These are phyloP conservation scores for Huntiella moniliformis DNA, from an alignment of 2,329 filamentous ascomycete genomes.

Conservation along the genomic window DNA sequence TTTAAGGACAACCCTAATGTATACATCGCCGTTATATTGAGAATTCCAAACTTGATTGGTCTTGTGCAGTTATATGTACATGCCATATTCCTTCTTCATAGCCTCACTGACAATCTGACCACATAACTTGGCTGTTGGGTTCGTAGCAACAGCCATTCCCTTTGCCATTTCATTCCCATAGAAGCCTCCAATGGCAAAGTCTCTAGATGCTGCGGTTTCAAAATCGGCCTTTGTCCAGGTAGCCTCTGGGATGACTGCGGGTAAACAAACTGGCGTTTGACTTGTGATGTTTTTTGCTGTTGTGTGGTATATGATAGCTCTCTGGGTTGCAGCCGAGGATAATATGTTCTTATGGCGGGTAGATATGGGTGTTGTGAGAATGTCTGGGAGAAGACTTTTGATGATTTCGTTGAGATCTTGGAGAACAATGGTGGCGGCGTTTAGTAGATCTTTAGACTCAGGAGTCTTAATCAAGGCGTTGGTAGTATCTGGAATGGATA, in stretches of 20 bases:
- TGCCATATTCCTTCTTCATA: conserved; percentile 44
- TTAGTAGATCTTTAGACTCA: conserved; percentile 20
- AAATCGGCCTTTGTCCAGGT: conserved; percentile 36
- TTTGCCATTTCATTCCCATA: conserved; percentile 49
- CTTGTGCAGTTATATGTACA: background rate
- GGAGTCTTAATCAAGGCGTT: conserved; percentile 25
- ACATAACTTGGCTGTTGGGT: conserved; percentile 51
- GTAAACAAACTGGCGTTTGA: conserved; percentile 19
- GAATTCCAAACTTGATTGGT: background rate
- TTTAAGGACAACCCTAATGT: background rate
- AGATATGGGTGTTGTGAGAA: conserved; percentile 35
- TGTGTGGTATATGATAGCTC: conserved; percentile 43
- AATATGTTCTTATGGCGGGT: conserved; percentile 46
- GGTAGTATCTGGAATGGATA: conserved; percentile 21
- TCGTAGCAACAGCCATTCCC: conserved; percentile 43
- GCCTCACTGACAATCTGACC: conserved; percentile 50
- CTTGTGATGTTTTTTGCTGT: conserved; percentile 31
- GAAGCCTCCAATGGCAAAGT: conserved; percentile 44
- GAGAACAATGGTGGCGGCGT: conserved; percentile 25
- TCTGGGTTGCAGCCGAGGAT: conserved; percentile 52
- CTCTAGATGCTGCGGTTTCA: conserved; percentile 41
- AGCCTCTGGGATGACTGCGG: conserved; percentile 24
- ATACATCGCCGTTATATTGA: too few species aligned
- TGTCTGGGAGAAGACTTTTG: conserved; percentile 34
- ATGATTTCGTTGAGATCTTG: conserved; percentile 41